These are phyloP conservation scores for Aspergillus costaricaensis DNA, from an alignment of 2,329 filamentous ascomycete species.

Conservation along the genomic window DNA sequence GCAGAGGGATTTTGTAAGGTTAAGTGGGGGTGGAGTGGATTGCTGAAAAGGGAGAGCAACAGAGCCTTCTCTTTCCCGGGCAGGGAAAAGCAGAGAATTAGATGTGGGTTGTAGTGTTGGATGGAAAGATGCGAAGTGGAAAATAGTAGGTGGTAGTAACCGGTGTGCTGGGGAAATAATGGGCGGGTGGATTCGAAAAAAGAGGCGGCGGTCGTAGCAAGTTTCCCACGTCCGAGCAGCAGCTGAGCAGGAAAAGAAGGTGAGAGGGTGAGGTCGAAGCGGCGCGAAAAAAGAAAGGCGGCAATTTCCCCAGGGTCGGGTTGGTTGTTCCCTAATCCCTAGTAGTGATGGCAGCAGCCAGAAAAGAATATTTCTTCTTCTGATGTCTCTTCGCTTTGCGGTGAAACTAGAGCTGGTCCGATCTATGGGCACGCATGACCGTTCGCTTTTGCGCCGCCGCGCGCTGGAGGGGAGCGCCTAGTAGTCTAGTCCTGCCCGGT, in stretches of 20 bases:
- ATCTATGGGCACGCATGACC: conserved; percentile 38
- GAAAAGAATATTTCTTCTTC: conserved; percentile 16
- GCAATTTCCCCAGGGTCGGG: conserved; percentile 12
- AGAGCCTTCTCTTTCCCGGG: conserved; percentile 15
- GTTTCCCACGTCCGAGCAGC: neutral
- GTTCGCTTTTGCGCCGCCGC: conserved; percentile 25
- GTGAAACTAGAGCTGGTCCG: conserved; percentile 25
- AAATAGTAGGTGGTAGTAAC: conserved; percentile 11
- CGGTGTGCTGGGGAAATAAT: neutral
- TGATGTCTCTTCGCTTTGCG: conserved; percentile 18
- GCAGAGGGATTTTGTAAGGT: conserved; percentile 22
- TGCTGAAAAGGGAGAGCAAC: conserved; percentile 16
- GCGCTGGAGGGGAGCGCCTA: conserved; percentile 27
- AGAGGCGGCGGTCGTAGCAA: neutral
- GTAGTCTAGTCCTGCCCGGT: conserved; percentile 19
- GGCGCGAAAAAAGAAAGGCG: conserved; percentile 10
- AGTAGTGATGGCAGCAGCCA: conserved; percentile 1
- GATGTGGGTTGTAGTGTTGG: conserved; percentile 15
- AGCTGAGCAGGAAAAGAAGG: neutral
- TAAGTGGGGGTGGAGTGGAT: conserved; percentile 23
- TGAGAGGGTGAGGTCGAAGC: conserved; percentile 1
- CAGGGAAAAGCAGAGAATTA: conserved; percentile 13
- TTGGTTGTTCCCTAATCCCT: neutral
- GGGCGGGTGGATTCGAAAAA: neutral
- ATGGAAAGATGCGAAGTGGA: conserved; percentile 15